Evolutionary conservation across 2,329 filamentous ascomycete genomes (phyloP).

Genomic region (Talaromyces sp.): DNA sequence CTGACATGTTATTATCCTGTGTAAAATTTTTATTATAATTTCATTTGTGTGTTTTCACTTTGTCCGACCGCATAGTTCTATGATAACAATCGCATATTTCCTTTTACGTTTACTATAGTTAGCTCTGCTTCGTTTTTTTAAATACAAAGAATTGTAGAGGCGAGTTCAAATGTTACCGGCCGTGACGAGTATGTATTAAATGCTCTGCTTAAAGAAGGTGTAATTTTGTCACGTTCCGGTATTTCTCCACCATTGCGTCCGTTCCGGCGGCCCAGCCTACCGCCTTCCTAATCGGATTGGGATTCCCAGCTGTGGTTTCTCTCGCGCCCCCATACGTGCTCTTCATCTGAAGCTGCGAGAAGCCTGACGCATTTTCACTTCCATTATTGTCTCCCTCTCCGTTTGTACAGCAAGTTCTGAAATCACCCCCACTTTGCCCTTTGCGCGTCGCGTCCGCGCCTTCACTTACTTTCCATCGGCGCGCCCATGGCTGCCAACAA

Average conservation of each 20-base stretch:
- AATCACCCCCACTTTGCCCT: background rate
- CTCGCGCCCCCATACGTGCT: background rate
- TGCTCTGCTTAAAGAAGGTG: background rate
- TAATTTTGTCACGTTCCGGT: background rate
- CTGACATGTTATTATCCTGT: constrained; percentile 5
- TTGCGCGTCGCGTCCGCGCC: background rate
- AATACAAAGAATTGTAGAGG: background rate
- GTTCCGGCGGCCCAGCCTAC: background rate
- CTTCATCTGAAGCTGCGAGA: background rate
- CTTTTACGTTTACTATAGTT: background rate
- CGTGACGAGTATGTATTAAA: background rate
- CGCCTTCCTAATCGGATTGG: constrained; percentile 3
- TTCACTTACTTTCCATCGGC: background rate
- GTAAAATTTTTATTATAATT: constrained; percentile 9
- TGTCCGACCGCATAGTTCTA: background rate
- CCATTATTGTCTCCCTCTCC: background rate
- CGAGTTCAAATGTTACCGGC: background rate
- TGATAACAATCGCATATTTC: background rate
- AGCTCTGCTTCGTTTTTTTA: background rate
- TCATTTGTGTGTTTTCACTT: constrained; percentile 2
- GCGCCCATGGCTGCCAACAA: constrained; percentile 19
- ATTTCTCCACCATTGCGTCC: background rate
- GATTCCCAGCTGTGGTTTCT: background rate
- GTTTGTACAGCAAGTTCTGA: background rate
- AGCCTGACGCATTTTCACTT: background rate